Evolutionary conservation across 148 eudicot genomes (phyloP), one percentile per base, ranked within the genome.

Genomic region (Beta vulgaris): DNA sequence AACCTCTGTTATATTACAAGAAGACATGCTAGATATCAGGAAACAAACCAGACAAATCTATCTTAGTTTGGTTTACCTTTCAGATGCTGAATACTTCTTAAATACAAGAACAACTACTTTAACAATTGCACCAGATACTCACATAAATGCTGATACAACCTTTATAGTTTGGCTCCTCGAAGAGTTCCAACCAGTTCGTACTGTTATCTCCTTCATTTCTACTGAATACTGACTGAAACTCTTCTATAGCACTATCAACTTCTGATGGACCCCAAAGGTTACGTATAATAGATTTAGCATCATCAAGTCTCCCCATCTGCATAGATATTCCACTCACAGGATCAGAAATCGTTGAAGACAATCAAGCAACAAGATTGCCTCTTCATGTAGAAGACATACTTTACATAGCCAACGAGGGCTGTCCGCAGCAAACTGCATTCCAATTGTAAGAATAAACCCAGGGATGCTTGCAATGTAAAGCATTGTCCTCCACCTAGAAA

Each of bases 331-430:
- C 28, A 44, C 8, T 43, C 19, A 21, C 21, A 48, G 34, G 58
- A 49, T 73, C 34, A 58, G 59, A 39, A 44, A 23, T 2, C 8
- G 37, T 14, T 66, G 1, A 4, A 67, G 21, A 68, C 28, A 48
- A 48, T 23, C 16, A 35, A 67, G 39, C 43, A 59, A 28, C 34
- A 55, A 65, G 65, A 70, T 35, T 2, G 53, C 54, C 72, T 60
- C 31, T 25, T 19, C 18, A 34, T 32, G 29, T 43, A 23, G 71
- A 70, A 44, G 68, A 82, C 61, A 63, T 89, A 91, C 97, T 80
- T 90, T 88, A 75, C 91, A 90, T 68, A 91, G 82, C 97, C 97
- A 91, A 29, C 93, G 88, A 42, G 97, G 93, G 74, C 97, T 91
- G 21, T 91, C 97, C 63, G 83, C 93, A 55, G 92, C 88, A 81